Base-by-base conservation (phyloP, 257 asterid genomes). In the Salvia hispanica region DNA sequence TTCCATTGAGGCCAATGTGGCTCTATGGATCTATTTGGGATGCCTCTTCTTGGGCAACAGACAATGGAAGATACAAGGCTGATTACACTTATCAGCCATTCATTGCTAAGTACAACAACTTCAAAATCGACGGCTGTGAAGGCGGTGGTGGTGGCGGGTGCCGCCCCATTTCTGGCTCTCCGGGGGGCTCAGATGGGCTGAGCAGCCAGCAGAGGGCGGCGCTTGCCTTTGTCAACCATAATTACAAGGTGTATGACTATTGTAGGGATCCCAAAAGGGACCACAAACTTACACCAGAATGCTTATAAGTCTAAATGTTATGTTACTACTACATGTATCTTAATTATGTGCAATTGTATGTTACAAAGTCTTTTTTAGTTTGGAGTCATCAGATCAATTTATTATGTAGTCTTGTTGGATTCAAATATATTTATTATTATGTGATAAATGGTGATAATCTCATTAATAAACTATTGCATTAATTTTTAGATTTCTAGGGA, bases 11-110 rank as follows among this genome's bases (percentile, higher is more conserved):
- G 75, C 92, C 95, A n/a, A 76, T 93, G 96, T 85, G 82, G 75
- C 65, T 82, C 50, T 88, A 93, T 44, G 98, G 96, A 0, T 90
- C 98, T 0, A 83, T 93, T 6, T 93, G 98, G 98, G 98, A 93
- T 50, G 98, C 98, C 25, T 93, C 98, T 1, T 75, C 96, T 0
- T 93, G 98, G 98, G 98, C 98, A 68, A 93, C 98, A 0, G 98
- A 90, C 48, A 66, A 84, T 10, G 98, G 98, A 9, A 79, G 68
- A 70, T 87, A 85, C 86, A 87, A 76, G 67, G 95, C 88, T 0
- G 89, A 92, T 36, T 92, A 92, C 45, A 33, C 2, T 1, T 69
- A 84, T 76, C 91, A 89, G 50, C 98, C 98, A 1, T 92, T 92
- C 15, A 65, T 89, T 0, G 96, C 84, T 2, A 77, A 66, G 67